Base-by-base conservation (phyloP, 2,329 filamentous ascomycete species). In the Aureobasidium musti region DNA sequence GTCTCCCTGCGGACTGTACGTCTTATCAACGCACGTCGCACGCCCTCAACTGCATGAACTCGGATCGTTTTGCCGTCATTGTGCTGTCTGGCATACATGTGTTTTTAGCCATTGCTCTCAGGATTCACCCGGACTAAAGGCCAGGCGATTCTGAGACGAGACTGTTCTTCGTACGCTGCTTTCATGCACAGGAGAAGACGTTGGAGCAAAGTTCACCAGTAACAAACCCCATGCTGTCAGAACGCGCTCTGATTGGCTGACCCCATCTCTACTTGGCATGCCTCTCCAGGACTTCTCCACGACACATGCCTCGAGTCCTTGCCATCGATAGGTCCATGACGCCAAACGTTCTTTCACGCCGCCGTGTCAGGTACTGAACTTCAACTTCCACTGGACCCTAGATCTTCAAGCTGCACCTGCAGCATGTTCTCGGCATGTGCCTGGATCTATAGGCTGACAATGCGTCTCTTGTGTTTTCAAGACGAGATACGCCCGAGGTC, bases 381-480 rank as follows among this genome's bases (percentile, higher is more conserved):
- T 8, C 59, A 37, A 47, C 39, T 33, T 23, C 26, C 35, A 21
- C 26, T 37, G 47, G 60, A 52, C 60, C 60, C 60, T 63, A 53
- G 60, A 63, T 63, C 60, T 53, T 53, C 60, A 33, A 1, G 10
- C 60, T 39, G 37, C 60, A 47, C 11, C 50, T 65, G 41, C 61
- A 65, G 49, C 61, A 39, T 23, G 21, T 50, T 30, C 37, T 41
- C 45, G 50, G 59, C 67, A 67, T 68, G 65, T 67, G 67, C n/a
- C 37, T 35, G 37, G 39, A 65, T 59, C 49, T 47, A 69, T 69
- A 69, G 68, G 68, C 61, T 63, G 28, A 28, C 53, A 59, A 35
- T 45, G 54, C 35, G 17, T 61, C 64, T 11, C 53, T 28, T 43
- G 30, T 49, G 8, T n/a, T 66, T 41, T 39, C 33, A 21, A n/a